These are phyloP conservation scores for Fraxinus sp. DNA, from an alignment of 305 asterid species.

Conservation along the genomic window DNA sequence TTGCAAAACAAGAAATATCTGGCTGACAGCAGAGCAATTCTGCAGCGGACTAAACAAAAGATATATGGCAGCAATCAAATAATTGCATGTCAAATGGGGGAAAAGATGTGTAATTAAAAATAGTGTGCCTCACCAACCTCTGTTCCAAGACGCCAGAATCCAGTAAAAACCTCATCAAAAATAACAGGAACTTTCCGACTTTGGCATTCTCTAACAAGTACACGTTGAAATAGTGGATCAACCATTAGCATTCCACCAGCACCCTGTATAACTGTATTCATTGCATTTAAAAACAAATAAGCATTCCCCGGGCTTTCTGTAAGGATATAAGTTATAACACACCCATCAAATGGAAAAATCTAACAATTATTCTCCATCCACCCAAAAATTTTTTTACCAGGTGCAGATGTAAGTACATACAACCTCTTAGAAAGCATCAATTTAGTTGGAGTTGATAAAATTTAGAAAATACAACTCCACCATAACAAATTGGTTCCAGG, in stretches of 20 bases:
- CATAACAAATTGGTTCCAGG: neutral
- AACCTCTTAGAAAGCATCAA: neutral
- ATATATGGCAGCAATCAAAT: constrained; percentile 11
- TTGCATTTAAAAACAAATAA: constrained; percentile 23
- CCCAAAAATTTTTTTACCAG: neutral
- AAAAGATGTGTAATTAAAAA: constrained; percentile 1
- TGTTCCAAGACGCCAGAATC: constrained; percentile 96
- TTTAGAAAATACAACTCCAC: neutral
- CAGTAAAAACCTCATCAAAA: constrained; percentile 94
- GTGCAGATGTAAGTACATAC: neutral
- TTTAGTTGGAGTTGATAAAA: neutral
- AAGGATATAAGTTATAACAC: constrained; percentile 1
- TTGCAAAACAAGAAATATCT: constrained; percentile 91
- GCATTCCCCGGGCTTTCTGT: constrained; percentile 9
- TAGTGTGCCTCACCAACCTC: constrained; percentile 55
- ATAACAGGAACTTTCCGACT: constrained; percentile 74
- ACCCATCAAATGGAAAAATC: constrained; percentile 1
- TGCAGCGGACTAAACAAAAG: constrained; percentile 72
- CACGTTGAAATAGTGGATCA: constrained; percentile 90
- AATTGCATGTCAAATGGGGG: constrained; percentile 16
- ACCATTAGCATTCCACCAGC: constrained; percentile 96
- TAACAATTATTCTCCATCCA: neutral
- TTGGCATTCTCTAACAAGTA: constrained; percentile 83
- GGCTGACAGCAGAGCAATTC: constrained; percentile 80
- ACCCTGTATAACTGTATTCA: constrained; percentile 78